Percentiles rank a stretch among this genome's conserved stretches.
Evolutionary conservation across 2,329 filamentous ascomycete species (phyloP).

Genomic region (Clonostachys solani): DNA sequence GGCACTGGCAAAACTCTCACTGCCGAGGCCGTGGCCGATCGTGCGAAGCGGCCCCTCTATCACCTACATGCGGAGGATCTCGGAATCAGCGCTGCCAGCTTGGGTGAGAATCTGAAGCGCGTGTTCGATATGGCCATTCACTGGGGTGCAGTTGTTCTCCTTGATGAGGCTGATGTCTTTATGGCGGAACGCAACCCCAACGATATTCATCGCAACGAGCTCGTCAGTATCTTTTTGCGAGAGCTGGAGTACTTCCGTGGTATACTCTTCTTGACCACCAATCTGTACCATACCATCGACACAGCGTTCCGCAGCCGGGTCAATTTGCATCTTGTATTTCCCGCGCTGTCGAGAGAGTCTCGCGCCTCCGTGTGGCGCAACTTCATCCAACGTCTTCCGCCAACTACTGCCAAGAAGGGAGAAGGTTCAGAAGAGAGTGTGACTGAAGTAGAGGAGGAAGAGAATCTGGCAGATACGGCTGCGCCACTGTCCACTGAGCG

Average conservation of each 20-base stretch:
- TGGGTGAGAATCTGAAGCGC: slow-evolving; percentile 41
- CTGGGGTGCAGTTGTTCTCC: slow-evolving; percentile 17
- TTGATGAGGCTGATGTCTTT: slow-evolving; percentile 28
- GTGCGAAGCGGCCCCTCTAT: slow-evolving; percentile 36
- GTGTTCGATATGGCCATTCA: slow-evolving; percentile 37
- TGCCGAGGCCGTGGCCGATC: slow-evolving; percentile 36
- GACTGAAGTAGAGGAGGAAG: no score
- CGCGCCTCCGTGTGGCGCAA: slow-evolving; percentile 38
- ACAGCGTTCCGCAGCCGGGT: slow-evolving; percentile 39
- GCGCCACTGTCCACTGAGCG: neutral
- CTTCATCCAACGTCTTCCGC: slow-evolving; percentile 31
- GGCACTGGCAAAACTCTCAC: slow-evolving; percentile 43
- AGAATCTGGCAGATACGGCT: neutral
- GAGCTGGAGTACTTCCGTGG: slow-evolving; percentile 40
- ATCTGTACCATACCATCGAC: slow-evolving; percentile 35
- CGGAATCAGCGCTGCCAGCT: slow-evolving; percentile 31
- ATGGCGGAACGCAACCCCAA: slow-evolving; percentile 38
- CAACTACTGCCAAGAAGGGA: neutral
- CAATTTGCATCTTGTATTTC: slow-evolving; percentile 40
- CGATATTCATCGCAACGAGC: slow-evolving; percentile 42
- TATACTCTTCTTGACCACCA: slow-evolving; percentile 40
- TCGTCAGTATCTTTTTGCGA: slow-evolving; percentile 41
- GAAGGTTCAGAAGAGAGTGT: slow-evolving; percentile 3
- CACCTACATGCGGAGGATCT: slow-evolving; percentile 41
- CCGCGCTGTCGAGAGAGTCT: slow-evolving; percentile 27